Conservation (phyloP, 768 basidiomycete genomes). For the Macrolepiota albuminosa region DNA sequence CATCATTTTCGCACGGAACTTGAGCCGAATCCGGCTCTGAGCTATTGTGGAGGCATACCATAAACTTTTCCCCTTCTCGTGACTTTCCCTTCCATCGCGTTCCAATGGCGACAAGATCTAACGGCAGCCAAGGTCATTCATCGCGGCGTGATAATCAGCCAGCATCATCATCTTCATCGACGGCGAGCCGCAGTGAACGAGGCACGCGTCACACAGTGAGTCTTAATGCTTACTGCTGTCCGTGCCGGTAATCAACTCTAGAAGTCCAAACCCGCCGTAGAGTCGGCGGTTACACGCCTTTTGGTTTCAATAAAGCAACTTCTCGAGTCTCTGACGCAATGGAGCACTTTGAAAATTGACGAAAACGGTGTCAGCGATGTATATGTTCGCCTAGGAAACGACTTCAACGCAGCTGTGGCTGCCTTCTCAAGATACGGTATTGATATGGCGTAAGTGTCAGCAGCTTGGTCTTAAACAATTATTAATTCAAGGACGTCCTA, state of each 20-base stretch:
- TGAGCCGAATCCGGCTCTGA: neutral
- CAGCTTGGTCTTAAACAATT: slow-evolving; percentile 2
- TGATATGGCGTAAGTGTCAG: slow-evolving; percentile 75
- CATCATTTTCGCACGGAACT: slow-evolving; percentile 12
- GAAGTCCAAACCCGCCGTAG: slow-evolving; percentile 63
- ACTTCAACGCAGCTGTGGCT: slow-evolving; percentile 90
- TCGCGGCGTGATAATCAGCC: slow-evolving; percentile 53
- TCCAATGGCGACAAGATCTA: slow-evolving; percentile 25
- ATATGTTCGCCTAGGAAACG: slow-evolving; percentile 94
- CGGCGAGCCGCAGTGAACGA: slow-evolving; percentile 33
- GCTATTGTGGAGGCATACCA: neutral
- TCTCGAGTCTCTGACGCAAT: slow-evolving; percentile 83
- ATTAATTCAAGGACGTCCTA: slow-evolving; percentile 2
- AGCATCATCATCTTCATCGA: slow-evolving; percentile 42
- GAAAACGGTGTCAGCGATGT: slow-evolving; percentile 91
- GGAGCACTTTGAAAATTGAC: slow-evolving; percentile 69
- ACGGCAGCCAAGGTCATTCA: slow-evolving; percentile 30
- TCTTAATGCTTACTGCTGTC: neutral
- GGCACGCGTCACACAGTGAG: slow-evolving; percentile 36
- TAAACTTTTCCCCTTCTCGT: neutral
- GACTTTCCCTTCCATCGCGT: neutral
- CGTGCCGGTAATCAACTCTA: slow-evolving; percentile 6
- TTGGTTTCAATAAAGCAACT: slow-evolving; percentile 93
- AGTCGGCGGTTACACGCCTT: slow-evolving; percentile 87
- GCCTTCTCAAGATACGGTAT: slow-evolving; percentile 85